Evolutionary conservation across 208 protist species (phyloP), one percentile per base, ranked within the genome.

Genomic region (Trypanosoma cruzi): DNA sequence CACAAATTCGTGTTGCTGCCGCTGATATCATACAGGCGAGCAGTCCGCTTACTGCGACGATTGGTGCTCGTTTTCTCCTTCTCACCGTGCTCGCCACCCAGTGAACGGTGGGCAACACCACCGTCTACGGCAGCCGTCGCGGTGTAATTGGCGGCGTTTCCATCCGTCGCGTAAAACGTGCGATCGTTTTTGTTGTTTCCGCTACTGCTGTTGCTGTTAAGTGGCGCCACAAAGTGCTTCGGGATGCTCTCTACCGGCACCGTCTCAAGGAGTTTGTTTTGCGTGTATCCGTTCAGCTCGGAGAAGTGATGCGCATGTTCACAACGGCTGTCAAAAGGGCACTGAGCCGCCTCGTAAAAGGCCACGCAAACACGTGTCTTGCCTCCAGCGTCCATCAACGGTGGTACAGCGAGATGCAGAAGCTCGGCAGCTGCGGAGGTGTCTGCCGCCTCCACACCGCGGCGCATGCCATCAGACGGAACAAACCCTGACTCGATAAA

Each of bases 291-390:
- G 54, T 68, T 75, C 26, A 95, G 79, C 64, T 95, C 85, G 5
- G 66, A 61, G 64, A 90, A 93, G 67, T 75, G 68, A 70, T 95
- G 89, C 4, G 85, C 89, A 64, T 93, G 87, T 57, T 84, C 80
- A 63, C 86, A 95, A 52, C 75, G 62, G 42, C 61, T 61, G 4
- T 71, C 67, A 56, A 75, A 95, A 1, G 89, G 85, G 64, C 89
- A 93, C 59, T 76, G 59, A 14, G 68, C 86, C 46, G 60, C 74
- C 55, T 95, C 79, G 68, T 88, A 95, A 64, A 83, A 95, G 8
- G 83, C 73, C 29, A 88, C 77, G 50, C 89, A 95, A 28, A 93
- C 77, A 22, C 85, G 83, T 13, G 85, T 49, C 67, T 93, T 95
- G 20, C 32, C 16, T 29, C 42, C 40, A 22, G 36, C 32, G 7